These are phyloP conservation scores for Acorus calamus DNA, from an alignment of 106 monocot genomes.

Conservation along the genomic window DNA sequence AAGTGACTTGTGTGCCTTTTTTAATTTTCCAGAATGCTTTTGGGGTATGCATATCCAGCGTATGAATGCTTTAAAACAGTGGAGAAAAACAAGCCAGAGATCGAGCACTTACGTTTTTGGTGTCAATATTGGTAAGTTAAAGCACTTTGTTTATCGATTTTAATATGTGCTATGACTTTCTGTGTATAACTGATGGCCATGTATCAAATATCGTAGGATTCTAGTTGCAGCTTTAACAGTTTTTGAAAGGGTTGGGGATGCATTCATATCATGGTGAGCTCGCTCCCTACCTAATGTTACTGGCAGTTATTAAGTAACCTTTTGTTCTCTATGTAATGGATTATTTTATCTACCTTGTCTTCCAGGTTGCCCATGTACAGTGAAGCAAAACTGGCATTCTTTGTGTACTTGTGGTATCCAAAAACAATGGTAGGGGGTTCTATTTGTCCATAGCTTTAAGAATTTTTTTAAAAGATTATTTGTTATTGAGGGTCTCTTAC, in stretches of 20 bases:
- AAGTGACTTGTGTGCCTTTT: background rate
- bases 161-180: background rate
- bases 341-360: background rate
- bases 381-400: constrained; percentile 56
- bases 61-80: constrained; percentile 8
- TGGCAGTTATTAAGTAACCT: background rate
- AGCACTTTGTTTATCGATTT: background rate
- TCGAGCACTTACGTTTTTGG: constrained; percentile 8
- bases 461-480: too few species aligned
- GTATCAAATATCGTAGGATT: background rate
- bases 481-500: too few species aligned
- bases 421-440: constrained; percentile 49
- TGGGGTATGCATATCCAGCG: constrained; percentile 14
- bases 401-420: constrained; percentile 69
- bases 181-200: background rate
- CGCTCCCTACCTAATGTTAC: background rate
- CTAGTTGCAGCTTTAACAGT: constrained; percentile 8
- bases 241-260: constrained; percentile 1
- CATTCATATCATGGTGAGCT: constrained; percentile 1
- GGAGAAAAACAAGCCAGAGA: background rate
- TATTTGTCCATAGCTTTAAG: too few species aligned
- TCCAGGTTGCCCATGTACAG: constrained; percentile 58
- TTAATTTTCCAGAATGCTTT: background rate
- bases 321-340: background rate
- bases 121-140: constrained; percentile 11